phyloP scores from a whole-genome alignment of 2,329 filamentous ascomycete species.

The Chrysoporthe deuterocubensis region DNA sequence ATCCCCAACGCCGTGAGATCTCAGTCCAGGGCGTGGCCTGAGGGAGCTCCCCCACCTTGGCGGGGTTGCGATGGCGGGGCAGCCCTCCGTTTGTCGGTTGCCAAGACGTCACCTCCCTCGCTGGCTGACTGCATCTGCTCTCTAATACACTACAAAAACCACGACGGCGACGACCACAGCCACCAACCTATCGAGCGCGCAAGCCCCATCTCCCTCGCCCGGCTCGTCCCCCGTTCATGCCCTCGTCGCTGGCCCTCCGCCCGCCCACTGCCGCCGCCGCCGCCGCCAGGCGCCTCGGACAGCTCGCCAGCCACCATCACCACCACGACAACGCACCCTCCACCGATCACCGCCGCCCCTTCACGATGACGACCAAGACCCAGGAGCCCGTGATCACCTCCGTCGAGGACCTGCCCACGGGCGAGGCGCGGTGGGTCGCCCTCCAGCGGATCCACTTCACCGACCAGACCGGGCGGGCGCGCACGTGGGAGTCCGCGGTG shows the following conservation, averaged over 20 bases:
- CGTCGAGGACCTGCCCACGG: conserved; percentile 51
- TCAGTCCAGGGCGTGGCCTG: neutral
- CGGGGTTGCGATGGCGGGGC: conserved; percentile 1
- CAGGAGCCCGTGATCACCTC: conserved; percentile 51
- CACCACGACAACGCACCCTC: neutral
- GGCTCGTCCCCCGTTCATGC: neutral
- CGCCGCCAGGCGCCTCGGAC: conserved; percentile 21
- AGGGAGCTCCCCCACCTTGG: neutral
- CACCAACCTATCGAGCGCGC: neutral
- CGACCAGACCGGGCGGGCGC: conserved; percentile 56
- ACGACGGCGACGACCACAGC: too few species aligned
- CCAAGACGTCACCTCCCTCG: neutral
- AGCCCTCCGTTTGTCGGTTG: neutral
- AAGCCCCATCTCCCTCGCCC: neutral
- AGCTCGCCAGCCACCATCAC: neutral
- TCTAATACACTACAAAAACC: neutral
- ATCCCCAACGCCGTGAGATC: neutral
- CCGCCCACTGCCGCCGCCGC: neutral
- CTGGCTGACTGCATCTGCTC: too few species aligned
- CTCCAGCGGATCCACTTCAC: conserved; percentile 61
- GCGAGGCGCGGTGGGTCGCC: conserved; percentile 61
- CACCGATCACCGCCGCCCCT: conserved; percentile 18
- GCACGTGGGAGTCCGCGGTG: conserved; percentile 64
- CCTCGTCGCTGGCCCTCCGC: conserved; percentile 1
- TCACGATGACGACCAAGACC: conserved; percentile 43